Evolutionary conservation across 2,329 filamentous ascomycete genomes (phyloP).

Genomic region (Fusarium sp.): DNA sequence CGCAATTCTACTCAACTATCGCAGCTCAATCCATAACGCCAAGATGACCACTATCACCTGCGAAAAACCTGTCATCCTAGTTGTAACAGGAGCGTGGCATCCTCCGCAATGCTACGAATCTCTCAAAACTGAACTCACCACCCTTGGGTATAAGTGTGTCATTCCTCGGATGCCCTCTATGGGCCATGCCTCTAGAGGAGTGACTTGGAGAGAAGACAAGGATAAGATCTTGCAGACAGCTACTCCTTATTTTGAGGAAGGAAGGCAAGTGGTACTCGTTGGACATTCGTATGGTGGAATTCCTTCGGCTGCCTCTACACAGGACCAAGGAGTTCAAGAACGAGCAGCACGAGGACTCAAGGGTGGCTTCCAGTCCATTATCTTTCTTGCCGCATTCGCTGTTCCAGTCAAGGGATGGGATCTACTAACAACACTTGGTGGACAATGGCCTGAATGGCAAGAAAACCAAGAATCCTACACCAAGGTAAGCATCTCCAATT

Average conservation of each 20-base stretch:
- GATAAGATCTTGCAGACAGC: conserved; percentile 1
- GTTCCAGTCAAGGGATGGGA: conserved; percentile 11
- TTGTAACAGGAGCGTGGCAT: conserved; percentile 22
- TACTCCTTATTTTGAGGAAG: conserved; percentile 2
- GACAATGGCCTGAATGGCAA: conserved; percentile 6
- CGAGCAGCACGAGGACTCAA: background rate
- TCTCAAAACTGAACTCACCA: conserved; percentile 1
- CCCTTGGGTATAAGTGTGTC: conserved; percentile 7
- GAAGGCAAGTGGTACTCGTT: conserved; percentile 3
- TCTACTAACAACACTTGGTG: background rate
- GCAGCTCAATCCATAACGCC: no score
- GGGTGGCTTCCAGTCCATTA: conserved; percentile 7
- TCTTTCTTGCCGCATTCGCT: conserved; percentile 8
- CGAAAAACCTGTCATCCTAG: conserved; percentile 3
- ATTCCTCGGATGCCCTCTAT: conserved; percentile 17
- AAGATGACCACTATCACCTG: background rate
- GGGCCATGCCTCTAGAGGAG: background rate
- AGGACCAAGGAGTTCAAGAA: conserved; percentile 6
- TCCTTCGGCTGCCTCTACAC: background rate
- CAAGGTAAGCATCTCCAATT: background rate
- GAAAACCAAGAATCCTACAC: conserved; percentile 1
- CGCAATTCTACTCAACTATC: no score
- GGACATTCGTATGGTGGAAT: conserved; percentile 17
- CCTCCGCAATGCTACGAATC: conserved; percentile 13
- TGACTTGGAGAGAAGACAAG: conserved; percentile 17